These are phyloP conservation scores for Stellera chamaejasme DNA, from an alignment of 345 rosid genomes.

Conservation along the genomic window DNA sequence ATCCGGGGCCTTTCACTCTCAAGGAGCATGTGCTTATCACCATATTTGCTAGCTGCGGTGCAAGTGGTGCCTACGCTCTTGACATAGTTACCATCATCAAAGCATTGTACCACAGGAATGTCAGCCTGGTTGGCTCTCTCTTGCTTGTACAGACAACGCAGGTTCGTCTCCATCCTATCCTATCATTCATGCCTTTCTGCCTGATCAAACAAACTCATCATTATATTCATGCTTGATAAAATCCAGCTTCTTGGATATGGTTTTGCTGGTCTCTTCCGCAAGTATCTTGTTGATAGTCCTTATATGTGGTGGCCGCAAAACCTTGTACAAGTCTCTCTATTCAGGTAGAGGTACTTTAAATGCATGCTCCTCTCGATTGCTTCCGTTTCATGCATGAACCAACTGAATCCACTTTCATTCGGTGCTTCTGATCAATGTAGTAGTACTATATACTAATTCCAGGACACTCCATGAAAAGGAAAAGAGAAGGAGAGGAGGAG, in stretches of 20 bases:
- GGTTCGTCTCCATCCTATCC: conserved; percentile 16
- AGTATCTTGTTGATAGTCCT: conserved; percentile 63
- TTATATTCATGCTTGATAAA: neutral
- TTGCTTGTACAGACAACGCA: conserved; percentile 64
- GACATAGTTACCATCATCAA: conserved; percentile 22
- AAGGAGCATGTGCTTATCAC: conserved; percentile 44
- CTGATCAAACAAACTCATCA: too few relatives aligned
- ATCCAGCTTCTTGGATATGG: conserved; percentile 78
- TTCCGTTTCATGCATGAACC: neutral
- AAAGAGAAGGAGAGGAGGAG: conserved; percentile 38
- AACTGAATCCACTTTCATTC: neutral
- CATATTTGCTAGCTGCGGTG: conserved; percentile 32
- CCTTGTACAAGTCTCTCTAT: conserved; percentile 80
- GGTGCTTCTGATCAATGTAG: neutral
- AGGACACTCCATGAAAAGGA: conserved; percentile 72
- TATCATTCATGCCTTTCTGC: too few relatives aligned
- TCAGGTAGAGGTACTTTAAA: conserved; percentile 30
- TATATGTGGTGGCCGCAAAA: conserved; percentile 91
- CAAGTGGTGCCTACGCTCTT: conserved; percentile 20
- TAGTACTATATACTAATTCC: conserved; percentile 7
- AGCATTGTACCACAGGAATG: conserved; percentile 24
- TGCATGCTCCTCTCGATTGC: neutral
- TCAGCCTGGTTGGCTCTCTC: conserved; percentile 27
- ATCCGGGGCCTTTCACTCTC: conserved; percentile 45
- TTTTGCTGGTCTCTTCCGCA: conserved; percentile 75